Evolutionary conservation across 2,329 filamentous ascomycete species (phyloP), one percentile per base, ranked within the genome.

Genomic region (Myriosclerotinia curreyana): DNA sequence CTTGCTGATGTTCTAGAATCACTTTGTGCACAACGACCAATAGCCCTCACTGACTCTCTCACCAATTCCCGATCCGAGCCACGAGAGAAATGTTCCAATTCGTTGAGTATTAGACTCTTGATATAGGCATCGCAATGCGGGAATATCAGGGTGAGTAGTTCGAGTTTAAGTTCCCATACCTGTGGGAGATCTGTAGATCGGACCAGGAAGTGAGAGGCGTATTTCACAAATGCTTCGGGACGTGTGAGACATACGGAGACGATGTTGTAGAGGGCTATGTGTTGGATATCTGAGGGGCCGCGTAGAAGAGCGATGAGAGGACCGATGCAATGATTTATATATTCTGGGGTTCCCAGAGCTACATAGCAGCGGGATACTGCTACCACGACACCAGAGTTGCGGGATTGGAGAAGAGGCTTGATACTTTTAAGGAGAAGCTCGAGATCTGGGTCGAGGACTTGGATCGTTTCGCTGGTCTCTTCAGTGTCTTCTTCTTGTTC

Each of bases 191-290:
- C 95, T 0, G 86, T 89, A 52, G 89, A 85, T 64, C 88, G 87
- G 60, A 99, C 85, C 14, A 99, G 82, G 74, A 99, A 99, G 77
- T 96, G 95, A 42, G 89, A 90, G 22, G 90, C 86, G 73, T 96
- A 94, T 73, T 86, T 90, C 64, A 94, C 90, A 75, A 99, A 99
- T n/a, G 88, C 84, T 48, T 84, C 80, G 0, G 95, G 92, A 20
- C 86, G 82, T 36, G 82, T 80, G 14, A 98, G 81, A 72, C 91
- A 95, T 52, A 99, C 90, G n/a, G 92, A 90, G 14, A 97, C 92
- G 65, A 98, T 93, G 74, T 98, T 97, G 80, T 94, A 94, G 22
- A 99, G 83, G 1, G 92, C 93, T 48, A 96, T 84, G 73, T 96
- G 88, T 74, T 96, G 89, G 60, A 96, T 92, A 74, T 98, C 94